A percentile compares a stretch with the other conserved stretches of the same genome.
Evolutionary conservation across 495 filamentous ascomycete genomes (phyloP).

Genomic region (Penicillium bovifimosum): DNA sequence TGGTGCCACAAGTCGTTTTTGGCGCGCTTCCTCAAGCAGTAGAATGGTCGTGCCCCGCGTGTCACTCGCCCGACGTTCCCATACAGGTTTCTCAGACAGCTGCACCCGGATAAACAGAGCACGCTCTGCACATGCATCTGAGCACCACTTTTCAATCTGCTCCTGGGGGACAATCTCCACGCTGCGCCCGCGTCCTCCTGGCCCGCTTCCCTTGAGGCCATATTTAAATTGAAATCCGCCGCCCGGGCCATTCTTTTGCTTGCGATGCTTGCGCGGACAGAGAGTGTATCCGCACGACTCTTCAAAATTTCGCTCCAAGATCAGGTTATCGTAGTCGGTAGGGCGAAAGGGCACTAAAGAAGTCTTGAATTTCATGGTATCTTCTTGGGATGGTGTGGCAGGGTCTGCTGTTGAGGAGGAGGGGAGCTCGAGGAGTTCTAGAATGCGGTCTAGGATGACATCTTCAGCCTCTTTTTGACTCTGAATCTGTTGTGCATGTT

Average conservation of each 20-base stretch:
- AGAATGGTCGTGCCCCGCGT: conserved; percentile 38
- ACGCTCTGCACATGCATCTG: conserved; percentile 65
- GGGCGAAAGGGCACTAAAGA: conserved; percentile 70
- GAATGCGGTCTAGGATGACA: conserved; percentile 62
- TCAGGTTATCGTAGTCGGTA: conserved; percentile 76
- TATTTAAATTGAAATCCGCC: conserved; percentile 45
- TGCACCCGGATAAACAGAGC: conserved; percentile 84
- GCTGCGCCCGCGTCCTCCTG: conserved; percentile 44
- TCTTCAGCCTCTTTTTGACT: conserved; percentile 67
- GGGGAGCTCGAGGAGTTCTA: conserved; percentile 60
- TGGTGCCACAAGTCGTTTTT: conserved; percentile 9
- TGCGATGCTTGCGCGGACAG: conserved; percentile 55
- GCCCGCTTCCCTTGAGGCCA: conserved; percentile 45
- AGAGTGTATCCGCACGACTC: conserved; percentile 76
- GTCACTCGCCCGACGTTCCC: conserved; percentile 55
- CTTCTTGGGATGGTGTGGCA: conserved; percentile 49
- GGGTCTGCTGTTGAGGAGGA: conserved; percentile 48
- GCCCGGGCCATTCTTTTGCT: conserved; percentile 32
- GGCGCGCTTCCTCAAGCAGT: conserved; percentile 48
- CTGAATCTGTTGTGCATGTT: conserved; percentile 76
- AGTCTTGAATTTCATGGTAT: conserved; percentile 52
- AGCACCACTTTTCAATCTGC: conserved; percentile 84
- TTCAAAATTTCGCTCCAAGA: conserved; percentile 79
- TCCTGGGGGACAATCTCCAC: conserved; percentile 57
- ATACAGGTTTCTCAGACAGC: conserved; percentile 69